A percentile compares a stretch with the other conserved stretches of the same genome.
phyloP scores from a whole-genome alignment of 208 protist species.

The Kentomonas sorsogonicus region DNA sequence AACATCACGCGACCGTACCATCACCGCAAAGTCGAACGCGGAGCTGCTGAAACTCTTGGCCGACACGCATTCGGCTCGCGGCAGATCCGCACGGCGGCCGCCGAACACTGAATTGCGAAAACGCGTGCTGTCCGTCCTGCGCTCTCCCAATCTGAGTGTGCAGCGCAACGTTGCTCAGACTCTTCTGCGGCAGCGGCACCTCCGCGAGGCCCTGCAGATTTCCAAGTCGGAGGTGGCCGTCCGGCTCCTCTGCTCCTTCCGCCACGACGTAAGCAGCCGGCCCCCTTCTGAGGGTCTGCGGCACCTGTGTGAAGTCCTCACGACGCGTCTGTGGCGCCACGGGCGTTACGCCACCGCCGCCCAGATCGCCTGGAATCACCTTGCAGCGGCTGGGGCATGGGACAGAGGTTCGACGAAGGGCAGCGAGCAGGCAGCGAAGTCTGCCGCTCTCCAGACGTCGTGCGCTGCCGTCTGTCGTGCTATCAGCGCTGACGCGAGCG shows the following conservation, averaged over 20 bases:
- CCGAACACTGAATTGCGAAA: not conserved
- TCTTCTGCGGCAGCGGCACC: constrained; percentile 25
- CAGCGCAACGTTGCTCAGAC: constrained; percentile 16
- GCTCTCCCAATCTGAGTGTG: constrained; percentile 9
- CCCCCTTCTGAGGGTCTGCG: no score
- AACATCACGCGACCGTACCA: not conserved
- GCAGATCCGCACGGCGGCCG: no score
- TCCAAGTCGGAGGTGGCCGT: constrained; percentile 32
- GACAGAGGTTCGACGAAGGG: constrained; percentile 15
- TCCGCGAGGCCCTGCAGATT: constrained; percentile 25
- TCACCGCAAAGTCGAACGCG: no score
- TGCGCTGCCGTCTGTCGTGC: constrained; percentile 31
- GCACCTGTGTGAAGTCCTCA: constrained; percentile 21
- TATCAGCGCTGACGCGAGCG: constrained; percentile 25
- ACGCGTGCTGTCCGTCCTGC: constrained; percentile 17
- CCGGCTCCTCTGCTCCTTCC: constrained; percentile 30
- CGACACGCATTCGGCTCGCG: no score
- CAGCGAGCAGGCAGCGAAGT: constrained; percentile 19
- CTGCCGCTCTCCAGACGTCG: constrained; percentile 16
- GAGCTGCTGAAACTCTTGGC: no score
- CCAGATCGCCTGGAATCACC: constrained; percentile 63
- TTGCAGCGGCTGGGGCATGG: constrained; percentile 21
- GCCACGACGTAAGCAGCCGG: no score
- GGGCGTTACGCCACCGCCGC: constrained; percentile 31
- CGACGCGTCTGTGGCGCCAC: constrained; percentile 19